phyloP scores from a whole-genome alignment of 1,284 basidiomycete genomes.

The Exobasidium rhododendri region DNA sequence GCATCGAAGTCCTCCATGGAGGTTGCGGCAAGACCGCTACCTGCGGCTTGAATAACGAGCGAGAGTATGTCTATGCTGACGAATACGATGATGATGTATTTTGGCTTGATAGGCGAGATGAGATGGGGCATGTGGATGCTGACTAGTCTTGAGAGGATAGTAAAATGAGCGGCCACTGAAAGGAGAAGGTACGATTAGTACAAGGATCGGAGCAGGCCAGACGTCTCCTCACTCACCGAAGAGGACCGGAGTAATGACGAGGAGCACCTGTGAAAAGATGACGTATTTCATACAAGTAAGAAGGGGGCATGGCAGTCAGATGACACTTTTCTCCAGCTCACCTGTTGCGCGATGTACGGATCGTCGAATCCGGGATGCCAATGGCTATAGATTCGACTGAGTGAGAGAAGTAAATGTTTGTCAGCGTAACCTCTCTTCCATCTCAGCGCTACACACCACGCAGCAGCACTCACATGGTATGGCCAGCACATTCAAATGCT shows the following conservation, averaged over 20 bases:
- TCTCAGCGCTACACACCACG: too few relatives aligned
- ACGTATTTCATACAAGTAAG: too few relatives aligned
- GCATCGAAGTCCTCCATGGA: background rate
- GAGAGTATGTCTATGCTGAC: conserved; percentile 13
- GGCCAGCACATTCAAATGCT: conserved; percentile 9
- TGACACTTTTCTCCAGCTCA: too few relatives aligned
- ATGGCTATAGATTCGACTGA: conserved; percentile 16
- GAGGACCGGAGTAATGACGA: conserved; percentile 17
- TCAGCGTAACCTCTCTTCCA: background rate
- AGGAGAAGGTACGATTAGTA: too few relatives aligned
- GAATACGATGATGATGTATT: conserved; percentile 16
- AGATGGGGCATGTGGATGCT: conserved; percentile 5
- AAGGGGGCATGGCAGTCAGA: too few relatives aligned
- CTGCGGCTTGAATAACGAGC: conserved; percentile 19
- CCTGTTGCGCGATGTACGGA: conserved; percentile 18
- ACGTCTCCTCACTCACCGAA: too few relatives aligned
- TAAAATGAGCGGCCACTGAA: conserved; percentile 19
- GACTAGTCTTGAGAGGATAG: conserved; percentile 15
- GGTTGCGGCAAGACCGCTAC: conserved; percentile 14
- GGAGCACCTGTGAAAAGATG: too few relatives aligned
- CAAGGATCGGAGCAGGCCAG: too few relatives aligned
- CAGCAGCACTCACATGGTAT: conserved; percentile 9
- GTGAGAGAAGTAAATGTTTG: background rate
- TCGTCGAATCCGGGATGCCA: background rate
- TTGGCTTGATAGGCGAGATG: conserved; percentile 11